phyloP scores from a whole-genome alignment of 805 yeast genomes.

The Wickerhamiella vanderwaltii region DNA sequence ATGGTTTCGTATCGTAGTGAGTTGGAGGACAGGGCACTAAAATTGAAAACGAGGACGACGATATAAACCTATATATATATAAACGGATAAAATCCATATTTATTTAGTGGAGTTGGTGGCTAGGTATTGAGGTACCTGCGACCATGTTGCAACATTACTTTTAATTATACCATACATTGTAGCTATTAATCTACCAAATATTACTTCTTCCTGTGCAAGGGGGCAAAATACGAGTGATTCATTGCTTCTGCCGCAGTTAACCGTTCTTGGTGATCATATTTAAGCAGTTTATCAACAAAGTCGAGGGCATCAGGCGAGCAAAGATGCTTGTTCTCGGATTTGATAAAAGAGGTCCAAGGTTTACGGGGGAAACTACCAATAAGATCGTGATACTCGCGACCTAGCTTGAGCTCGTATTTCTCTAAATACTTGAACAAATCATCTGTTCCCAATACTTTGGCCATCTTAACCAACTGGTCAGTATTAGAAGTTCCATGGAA shows the following conservation, averaged over 20 bases:
- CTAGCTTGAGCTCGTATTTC: conserved; percentile 57
- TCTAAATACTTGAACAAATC: conserved; percentile 53
- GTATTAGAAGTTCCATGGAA: conserved; percentile 87
- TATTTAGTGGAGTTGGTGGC: no score
- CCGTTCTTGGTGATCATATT: conserved; percentile 80
- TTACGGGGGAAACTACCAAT: conserved; percentile 57
- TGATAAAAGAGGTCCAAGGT: conserved; percentile 78
- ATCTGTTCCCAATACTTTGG: conserved; percentile 74
- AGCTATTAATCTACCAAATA: no score
- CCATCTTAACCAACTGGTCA: conserved; percentile 84
- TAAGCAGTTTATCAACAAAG: conserved; percentile 57
- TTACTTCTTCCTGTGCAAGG: conserved; percentile 17
- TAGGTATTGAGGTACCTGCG: no score
- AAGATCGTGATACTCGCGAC: conserved; percentile 69
- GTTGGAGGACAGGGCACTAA: no score
- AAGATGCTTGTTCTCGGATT: conserved; percentile 53
- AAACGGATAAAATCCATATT: no score
- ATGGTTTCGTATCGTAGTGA: no score
- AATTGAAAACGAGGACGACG: no score
- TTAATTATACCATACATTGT: no score
- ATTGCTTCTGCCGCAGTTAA: conserved; percentile 82
- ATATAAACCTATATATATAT: no score
- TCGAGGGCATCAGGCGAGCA: conserved; percentile 63
- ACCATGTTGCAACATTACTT: no score
- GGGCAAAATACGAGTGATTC: conserved; percentile 57